Conservation (phyloP, 2,329 filamentous ascomycete species). For the Amauroascus verrucosus region DNA sequence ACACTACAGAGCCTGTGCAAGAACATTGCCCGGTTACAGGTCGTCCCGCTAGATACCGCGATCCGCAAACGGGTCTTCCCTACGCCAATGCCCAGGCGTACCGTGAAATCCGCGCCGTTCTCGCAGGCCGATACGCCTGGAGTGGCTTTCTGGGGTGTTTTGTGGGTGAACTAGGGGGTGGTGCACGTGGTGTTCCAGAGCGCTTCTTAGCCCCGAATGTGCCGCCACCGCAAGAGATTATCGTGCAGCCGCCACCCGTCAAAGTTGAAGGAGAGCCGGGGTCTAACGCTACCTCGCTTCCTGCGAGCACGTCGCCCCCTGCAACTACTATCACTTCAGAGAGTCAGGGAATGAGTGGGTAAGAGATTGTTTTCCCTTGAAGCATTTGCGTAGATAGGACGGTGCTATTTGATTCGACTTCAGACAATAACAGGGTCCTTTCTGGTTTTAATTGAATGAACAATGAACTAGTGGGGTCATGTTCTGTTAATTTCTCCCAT, state of each 20-base stretch:
- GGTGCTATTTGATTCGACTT: neutral
- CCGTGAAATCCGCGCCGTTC: slow-evolving; percentile 62
- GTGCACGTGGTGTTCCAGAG: slow-evolving; percentile 67
- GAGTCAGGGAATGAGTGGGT: neutral
- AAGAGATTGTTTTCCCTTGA: neutral
- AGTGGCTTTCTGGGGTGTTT: slow-evolving; percentile 72
- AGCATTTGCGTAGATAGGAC: neutral
- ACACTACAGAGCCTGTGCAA: slow-evolving; percentile 32
- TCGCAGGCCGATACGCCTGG: slow-evolving; percentile 68
- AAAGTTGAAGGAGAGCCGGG: neutral
- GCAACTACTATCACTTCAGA: neutral
- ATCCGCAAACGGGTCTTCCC: slow-evolving; percentile 71
- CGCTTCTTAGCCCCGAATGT: slow-evolving; percentile 48
- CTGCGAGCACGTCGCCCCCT: neutral
- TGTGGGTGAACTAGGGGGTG: slow-evolving; percentile 53
- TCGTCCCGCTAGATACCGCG: slow-evolving; percentile 68
- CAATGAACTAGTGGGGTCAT: neutral
- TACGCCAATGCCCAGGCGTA: slow-evolving; percentile 75
- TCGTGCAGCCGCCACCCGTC: neutral
- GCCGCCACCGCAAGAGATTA: slow-evolving; percentile 15
- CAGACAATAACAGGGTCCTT: neutral
- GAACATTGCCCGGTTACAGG: slow-evolving; percentile 73
- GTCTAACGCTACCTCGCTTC: no score
- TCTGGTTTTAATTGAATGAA: neutral
- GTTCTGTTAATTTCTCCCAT: no score